Percentiles rank a stretch among this genome's conserved stretches.
phyloP scores from a whole-genome alignment of 352 stramenopile species.

The Globisporangium abappressorium region DNA sequence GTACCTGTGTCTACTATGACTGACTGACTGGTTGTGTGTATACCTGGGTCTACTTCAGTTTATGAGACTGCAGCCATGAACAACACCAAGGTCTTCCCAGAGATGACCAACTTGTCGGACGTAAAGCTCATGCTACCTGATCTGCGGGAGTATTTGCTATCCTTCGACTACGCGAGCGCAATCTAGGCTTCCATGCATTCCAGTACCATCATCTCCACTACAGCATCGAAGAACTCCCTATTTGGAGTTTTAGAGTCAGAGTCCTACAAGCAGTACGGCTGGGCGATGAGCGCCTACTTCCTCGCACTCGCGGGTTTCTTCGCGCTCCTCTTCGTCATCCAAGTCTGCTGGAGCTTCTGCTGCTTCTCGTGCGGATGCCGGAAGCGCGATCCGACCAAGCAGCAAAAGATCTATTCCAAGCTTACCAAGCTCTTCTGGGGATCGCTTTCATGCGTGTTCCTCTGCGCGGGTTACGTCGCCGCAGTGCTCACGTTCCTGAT shows the following conservation, averaged over 20 bases:
- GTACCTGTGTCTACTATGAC: neutral
- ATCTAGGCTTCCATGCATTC: conserved; percentile 14
- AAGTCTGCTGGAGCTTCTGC: conserved; percentile 46
- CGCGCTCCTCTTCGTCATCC: conserved; percentile 35
- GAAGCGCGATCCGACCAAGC: conserved; percentile 35
- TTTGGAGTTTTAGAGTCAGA: conserved; percentile 23
- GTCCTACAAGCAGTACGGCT: conserved; percentile 51
- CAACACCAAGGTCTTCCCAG: conserved; percentile 44
- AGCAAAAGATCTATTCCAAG: conserved; percentile 48
- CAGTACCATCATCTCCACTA: neutral
- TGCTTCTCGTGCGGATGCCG: conserved; percentile 50
- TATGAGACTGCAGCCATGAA: conserved; percentile 52
- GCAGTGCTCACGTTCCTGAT: conserved; percentile 31
- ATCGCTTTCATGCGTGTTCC: conserved; percentile 27
- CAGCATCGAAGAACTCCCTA: conserved; percentile 8
- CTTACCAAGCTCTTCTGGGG: conserved; percentile 44
- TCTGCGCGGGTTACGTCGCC: conserved; percentile 22
- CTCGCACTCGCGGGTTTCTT: conserved; percentile 26
- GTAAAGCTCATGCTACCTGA: conserved; percentile 43
- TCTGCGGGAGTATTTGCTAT: conserved; percentile 37
- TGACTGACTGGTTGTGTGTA: neutral
- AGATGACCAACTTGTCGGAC: conserved; percentile 28
- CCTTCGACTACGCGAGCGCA: conserved; percentile 37
- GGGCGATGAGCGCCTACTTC: conserved; percentile 30
- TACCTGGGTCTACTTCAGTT: conserved; percentile 48